Evolutionary conservation across 805 yeast genomes (phyloP).

Genomic region (Dipodascopsis uninucleata): DNA sequence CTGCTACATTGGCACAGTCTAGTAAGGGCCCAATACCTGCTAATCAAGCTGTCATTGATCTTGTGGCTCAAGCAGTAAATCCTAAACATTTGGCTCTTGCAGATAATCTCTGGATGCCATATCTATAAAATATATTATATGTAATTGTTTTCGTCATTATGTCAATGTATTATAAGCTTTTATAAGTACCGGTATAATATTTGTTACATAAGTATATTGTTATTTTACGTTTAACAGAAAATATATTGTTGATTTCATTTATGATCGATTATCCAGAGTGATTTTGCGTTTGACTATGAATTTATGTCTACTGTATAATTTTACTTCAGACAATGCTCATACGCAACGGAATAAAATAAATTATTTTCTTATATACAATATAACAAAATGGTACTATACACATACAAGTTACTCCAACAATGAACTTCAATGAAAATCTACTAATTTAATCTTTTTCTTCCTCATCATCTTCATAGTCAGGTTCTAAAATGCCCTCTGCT

Average conservation of each 20-base stretch:
- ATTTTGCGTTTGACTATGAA: no score
- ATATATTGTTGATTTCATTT: background rate
- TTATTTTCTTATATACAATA: no score
- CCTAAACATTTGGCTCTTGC: constrained; percentile 90
- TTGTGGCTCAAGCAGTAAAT: constrained; percentile 90
- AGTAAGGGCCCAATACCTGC: constrained; percentile 61
- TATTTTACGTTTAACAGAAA: background rate
- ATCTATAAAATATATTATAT: constrained; percentile 46
- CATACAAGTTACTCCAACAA: no score
- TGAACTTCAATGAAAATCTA: no score
- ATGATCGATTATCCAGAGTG: no score
- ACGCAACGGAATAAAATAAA: no score
- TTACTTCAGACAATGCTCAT: no score
- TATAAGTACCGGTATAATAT: background rate
- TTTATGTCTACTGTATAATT: no score
- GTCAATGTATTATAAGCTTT: background rate
- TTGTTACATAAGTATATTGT: background rate
- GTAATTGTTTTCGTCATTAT: background rate
- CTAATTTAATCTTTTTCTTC: constrained; percentile 10
- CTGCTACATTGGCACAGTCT: constrained; percentile 68
- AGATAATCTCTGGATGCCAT: constrained; percentile 94
- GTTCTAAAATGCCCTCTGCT: constrained; percentile 32
- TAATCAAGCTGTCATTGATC: constrained; percentile 83
- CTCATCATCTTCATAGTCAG: constrained; percentile 29
- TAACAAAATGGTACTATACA: no score